Conservation (phyloP, 2,329 filamentous ascomycete genomes). For the Fusarium torulosum region DNA sequence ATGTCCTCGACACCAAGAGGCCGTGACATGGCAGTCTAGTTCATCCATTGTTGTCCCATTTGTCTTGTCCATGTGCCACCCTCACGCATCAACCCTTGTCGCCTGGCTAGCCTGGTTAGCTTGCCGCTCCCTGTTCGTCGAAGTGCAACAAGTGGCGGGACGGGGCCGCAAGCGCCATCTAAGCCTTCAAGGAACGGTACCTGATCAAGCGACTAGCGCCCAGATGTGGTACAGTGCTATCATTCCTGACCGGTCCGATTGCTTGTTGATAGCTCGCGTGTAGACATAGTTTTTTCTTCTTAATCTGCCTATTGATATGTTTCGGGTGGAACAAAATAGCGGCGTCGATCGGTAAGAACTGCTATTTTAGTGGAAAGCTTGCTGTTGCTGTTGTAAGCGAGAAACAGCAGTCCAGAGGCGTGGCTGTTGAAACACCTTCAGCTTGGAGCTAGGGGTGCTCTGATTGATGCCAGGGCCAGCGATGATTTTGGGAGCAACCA, state of each 20-base stretch:
- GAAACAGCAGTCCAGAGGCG: conserved; percentile 16
- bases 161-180: conserved; percentile 48
- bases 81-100: conserved; percentile 33
- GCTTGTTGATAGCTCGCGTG: conserved; percentile 22
- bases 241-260: conserved; percentile 32
- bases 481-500: conserved; percentile 6
- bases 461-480: not conserved
- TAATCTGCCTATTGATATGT: conserved; percentile 15
- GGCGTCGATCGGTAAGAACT: conserved; percentile 20
- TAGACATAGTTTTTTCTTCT: conserved; percentile 6
- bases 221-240: conserved; percentile 23
- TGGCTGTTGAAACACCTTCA: conserved; percentile 1
- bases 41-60: conserved; percentile 24
- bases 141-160: conserved; percentile 45
- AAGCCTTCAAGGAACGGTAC: conserved; percentile 48
- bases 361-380: not conserved
- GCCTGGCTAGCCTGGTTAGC: conserved; percentile 16
- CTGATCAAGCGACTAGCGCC: conserved; percentile 42
- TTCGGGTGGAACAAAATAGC: conserved; percentile 10
- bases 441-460: conserved; percentile 6
- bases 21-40: conserved; percentile 1
- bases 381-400: conserved; percentile 6
- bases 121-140: conserved; percentile 42
- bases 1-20: conserved; percentile 14
- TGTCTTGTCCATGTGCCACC: conserved; percentile 32